Percentiles rank a stretch among this genome's conserved stretches.
Conservation (phyloP, 2,329 filamentous ascomycete genomes). For the Coniochaeta sp. region DNA sequence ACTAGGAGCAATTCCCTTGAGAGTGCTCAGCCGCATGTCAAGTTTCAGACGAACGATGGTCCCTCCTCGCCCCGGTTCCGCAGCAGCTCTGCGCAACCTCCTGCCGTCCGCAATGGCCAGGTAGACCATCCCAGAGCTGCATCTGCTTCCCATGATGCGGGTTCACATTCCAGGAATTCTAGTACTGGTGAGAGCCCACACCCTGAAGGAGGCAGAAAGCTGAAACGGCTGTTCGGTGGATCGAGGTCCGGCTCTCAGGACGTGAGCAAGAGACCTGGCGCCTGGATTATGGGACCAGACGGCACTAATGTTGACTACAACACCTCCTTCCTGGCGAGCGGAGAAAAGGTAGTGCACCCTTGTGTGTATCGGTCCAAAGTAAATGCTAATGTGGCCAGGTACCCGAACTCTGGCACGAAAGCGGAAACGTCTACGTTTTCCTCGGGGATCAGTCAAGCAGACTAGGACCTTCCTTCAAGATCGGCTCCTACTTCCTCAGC, state of each 20-base stretch:
- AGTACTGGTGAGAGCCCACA: constrained; percentile 37
- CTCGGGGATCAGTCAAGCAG: constrained; percentile 45
- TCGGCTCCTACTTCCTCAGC: constrained; percentile 45
- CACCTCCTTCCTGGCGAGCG: constrained; percentile 39
- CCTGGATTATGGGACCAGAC: constrained; percentile 51
- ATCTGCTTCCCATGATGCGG: constrained; percentile 18
- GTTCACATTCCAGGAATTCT: constrained; percentile 22
- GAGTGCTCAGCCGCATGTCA: constrained; percentile 5
- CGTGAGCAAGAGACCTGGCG: constrained; percentile 18
- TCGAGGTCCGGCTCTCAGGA: constrained; percentile 44
- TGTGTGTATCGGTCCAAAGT: background rate
- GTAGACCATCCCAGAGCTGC: constrained; percentile 22
- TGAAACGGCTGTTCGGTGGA: constrained; percentile 46
- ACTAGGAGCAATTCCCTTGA: background rate
- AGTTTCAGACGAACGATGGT: constrained; percentile 8
- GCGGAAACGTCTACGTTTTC: constrained; percentile 50
- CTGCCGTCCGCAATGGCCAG: constrained; percentile 19
- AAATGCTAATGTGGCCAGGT: constrained; percentile 34
- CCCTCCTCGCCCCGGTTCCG: constrained; percentile 26
- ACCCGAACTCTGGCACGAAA: constrained; percentile 60
- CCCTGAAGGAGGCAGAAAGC: constrained; percentile 28
- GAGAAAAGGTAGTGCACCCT: constrained; percentile 41
- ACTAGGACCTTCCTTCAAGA: constrained; percentile 52
- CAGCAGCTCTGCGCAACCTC: constrained; percentile 41
- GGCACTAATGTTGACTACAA: constrained; percentile 47